A percentile compares a stretch with the other conserved stretches of the same genome.
Conservation (phyloP, 805 yeast genomes). For the Wickerhamomyces rabaulensis region DNA sequence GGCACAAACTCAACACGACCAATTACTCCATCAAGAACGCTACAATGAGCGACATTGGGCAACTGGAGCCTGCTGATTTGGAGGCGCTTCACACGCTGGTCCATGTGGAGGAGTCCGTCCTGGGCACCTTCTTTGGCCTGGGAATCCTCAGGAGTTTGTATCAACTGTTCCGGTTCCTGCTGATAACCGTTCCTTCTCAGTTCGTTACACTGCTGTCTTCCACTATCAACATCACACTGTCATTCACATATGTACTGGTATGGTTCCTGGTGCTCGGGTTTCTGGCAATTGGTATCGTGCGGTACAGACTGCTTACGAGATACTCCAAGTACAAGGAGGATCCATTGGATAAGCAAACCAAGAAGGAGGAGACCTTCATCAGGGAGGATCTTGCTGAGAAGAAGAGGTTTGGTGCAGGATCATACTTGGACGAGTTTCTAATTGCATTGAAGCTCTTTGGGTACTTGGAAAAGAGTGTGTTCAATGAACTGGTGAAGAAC, state of each 20-base stretch:
- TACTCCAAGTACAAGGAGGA: slow-evolving; percentile 42
- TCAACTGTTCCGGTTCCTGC: slow-evolving; percentile 4
- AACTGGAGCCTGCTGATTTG: too few species aligned
- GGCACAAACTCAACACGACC: too few species aligned
- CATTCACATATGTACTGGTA: slow-evolving; percentile 41
- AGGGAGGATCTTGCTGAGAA: slow-evolving; percentile 35
- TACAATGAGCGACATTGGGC: too few species aligned
- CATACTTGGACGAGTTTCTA: slow-evolving; percentile 83
- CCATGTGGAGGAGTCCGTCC: neutral
- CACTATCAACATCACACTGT: slow-evolving; percentile 41
- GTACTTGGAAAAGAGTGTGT: slow-evolving; percentile 82
- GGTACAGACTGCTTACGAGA: slow-evolving; percentile 59
- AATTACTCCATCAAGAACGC: too few species aligned
- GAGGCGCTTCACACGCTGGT: too few species aligned
- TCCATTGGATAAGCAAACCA: slow-evolving; percentile 1
- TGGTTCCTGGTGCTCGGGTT: slow-evolving; percentile 5
- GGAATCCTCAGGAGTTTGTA: neutral
- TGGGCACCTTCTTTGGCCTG: neutral
- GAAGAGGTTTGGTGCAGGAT: slow-evolving; percentile 42
- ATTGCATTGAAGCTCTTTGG: slow-evolving; percentile 93
- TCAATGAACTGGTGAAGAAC: slow-evolving; percentile 85
- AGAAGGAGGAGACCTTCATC: slow-evolving; percentile 4
- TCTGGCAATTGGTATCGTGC: slow-evolving; percentile 28
- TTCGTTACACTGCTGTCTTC: slow-evolving; percentile 27
- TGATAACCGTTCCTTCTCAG: slow-evolving; percentile 26